Conservation (phyloP, 2,329 filamentous ascomycete species). For the Penicillium sp. region DNA sequence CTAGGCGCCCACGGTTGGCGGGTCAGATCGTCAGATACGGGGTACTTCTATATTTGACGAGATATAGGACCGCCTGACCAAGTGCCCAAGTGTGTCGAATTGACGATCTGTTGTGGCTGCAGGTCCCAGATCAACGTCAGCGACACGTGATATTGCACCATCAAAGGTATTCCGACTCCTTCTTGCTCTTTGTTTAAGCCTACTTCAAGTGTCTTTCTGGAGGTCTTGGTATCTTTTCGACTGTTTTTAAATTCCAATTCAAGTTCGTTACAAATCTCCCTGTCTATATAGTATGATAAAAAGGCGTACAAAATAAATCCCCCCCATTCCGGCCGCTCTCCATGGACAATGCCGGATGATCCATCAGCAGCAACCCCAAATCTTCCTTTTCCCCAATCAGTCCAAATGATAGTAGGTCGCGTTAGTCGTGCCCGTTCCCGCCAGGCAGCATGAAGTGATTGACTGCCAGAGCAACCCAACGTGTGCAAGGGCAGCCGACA, state of each 20-base stretch:
- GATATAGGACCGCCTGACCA: not conserved
- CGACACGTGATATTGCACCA: conserved; percentile 3
- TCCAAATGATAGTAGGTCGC: conserved; percentile 3
- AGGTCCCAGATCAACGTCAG: conserved; percentile 6
- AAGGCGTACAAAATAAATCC: conserved; percentile 3
- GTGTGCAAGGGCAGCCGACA: conserved; percentile 6
- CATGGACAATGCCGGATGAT: conserved; percentile 21
- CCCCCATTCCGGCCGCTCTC: conserved; percentile 12
- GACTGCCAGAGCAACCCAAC: conserved; percentile 9
- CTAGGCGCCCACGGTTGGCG: not conserved
- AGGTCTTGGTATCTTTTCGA: not conserved
- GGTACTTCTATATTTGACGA: not conserved
- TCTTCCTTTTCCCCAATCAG: conserved; percentile 5
- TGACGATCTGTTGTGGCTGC: not conserved
- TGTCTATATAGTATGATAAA: conserved; percentile 9
- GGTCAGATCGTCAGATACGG: not conserved
- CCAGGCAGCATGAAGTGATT: conserved; percentile 18
- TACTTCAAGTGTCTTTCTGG: too few relatives aligned
- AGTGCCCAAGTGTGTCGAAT: not conserved
- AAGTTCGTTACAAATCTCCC: conserved; percentile 8
- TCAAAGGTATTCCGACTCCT: too few relatives aligned
- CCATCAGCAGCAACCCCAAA: conserved; percentile 10
- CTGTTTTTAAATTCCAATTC: conserved; percentile 5
- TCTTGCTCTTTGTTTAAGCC: too few relatives aligned
- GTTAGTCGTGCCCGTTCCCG: conserved; percentile 19